These are phyloP conservation scores for Aciculosporium take DNA, from an alignment of 2,329 filamentous ascomycete species.

Conservation along the genomic window DNA sequence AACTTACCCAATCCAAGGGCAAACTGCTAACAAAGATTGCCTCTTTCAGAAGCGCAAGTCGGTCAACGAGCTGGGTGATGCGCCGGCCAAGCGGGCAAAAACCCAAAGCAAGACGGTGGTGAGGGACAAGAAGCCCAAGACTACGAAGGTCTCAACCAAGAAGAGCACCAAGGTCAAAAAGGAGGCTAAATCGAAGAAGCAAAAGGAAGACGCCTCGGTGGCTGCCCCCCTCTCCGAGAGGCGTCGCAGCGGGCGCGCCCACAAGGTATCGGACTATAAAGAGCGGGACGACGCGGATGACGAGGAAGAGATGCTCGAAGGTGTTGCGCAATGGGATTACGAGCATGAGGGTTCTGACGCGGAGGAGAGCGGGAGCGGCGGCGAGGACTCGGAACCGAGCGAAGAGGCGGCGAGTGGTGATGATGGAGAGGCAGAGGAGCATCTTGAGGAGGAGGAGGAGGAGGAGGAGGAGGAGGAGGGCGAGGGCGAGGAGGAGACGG, in stretches of 20 bases:
- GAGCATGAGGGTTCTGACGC: slow-evolving; percentile 20
- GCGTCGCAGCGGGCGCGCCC: slow-evolving; percentile 40
- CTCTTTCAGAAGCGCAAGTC: slow-evolving; percentile 45
- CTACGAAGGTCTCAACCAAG: slow-evolving; percentile 18
- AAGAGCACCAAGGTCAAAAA: slow-evolving; percentile 15
- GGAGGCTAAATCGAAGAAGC: slow-evolving; percentile 19
- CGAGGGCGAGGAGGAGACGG: slow-evolving; percentile 9
- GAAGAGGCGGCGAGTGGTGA: slow-evolving; percentile 9
- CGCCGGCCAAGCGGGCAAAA: slow-evolving; percentile 24
- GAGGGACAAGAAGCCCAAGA: slow-evolving; percentile 25
- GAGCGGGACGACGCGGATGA: slow-evolving; percentile 45
- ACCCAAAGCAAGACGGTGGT: slow-evolving; percentile 24
- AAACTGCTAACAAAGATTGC: slow-evolving; percentile 12
- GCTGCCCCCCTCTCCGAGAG: slow-evolving; percentile 30
- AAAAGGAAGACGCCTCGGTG: slow-evolving; percentile 13
- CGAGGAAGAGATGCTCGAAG: slow-evolving; percentile 47
- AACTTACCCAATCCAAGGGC: neutral
- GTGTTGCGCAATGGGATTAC: slow-evolving; percentile 46
- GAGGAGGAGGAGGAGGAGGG: slow-evolving; percentile 1
- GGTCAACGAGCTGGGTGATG: slow-evolving; percentile 33
- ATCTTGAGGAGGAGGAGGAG: slow-evolving; percentile 4
- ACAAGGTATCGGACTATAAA: slow-evolving; percentile 33
- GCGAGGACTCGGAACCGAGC: slow-evolving; percentile 7
- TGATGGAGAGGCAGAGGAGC: slow-evolving; percentile 6
- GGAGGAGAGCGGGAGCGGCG: slow-evolving; percentile 12